phyloP scores from a whole-genome alignment of 1,139 yeast species.

The Meyerozyma elateridarum region DNA sequence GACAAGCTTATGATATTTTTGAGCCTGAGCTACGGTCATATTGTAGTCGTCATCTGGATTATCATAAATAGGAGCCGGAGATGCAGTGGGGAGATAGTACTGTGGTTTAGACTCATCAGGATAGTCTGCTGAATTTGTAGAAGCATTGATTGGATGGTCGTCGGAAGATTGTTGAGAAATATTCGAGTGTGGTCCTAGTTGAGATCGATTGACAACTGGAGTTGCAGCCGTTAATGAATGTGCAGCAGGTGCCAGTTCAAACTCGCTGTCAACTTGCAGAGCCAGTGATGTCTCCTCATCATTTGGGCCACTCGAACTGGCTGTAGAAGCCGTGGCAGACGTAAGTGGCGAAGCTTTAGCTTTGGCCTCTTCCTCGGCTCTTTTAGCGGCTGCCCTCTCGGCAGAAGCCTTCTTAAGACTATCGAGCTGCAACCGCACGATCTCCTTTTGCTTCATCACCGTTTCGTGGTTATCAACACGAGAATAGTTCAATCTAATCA shows the following conservation, averaged over 20 bases:
- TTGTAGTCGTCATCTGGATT: slow-evolving; percentile 47
- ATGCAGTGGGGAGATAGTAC: slow-evolving; percentile 17
- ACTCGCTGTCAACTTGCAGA: too few relatives aligned
- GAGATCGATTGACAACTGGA: not conserved
- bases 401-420: slow-evolving; percentile 14
- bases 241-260: too few relatives aligned
- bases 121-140: not conserved
- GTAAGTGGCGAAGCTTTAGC: slow-evolving; percentile 2
- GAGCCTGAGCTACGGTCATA: slow-evolving; percentile 49
- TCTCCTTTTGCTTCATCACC: slow-evolving; percentile 18
- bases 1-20: slow-evolving; percentile 45
- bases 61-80: slow-evolving; percentile 21
- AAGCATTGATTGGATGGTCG: not conserved
- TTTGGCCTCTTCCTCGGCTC: slow-evolving; percentile 6
- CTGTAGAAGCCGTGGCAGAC: slow-evolving; percentile 2
- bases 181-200: not conserved
- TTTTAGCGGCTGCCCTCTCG: slow-evolving; percentile 8
- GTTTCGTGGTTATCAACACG: slow-evolving; percentile 5
- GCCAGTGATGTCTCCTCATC: not conserved
- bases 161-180: not conserved
- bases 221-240: not conserved
- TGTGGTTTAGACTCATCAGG: not conserved
- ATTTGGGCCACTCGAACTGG: not conserved
- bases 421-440: slow-evolving; percentile 17
- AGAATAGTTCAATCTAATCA: slow-evolving; percentile 19